phyloP scores from a whole-genome alignment of 305 asterid species.

The Plantago rigida region DNA sequence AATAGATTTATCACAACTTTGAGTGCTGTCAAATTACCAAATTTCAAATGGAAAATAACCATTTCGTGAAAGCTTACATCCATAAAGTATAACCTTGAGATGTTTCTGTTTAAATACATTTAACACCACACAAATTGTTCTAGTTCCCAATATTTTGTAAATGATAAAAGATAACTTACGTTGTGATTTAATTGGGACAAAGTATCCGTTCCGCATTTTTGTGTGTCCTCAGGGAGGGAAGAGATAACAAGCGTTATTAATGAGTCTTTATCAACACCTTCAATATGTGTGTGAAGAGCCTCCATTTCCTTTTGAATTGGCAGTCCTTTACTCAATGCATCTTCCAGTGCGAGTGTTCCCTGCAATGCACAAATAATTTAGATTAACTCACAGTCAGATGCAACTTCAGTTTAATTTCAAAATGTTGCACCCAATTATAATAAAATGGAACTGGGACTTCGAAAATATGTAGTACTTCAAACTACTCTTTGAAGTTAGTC shows the following conservation, averaged over 20 bases:
- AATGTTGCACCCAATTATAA: too few relatives aligned
- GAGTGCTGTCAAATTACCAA: too few relatives aligned
- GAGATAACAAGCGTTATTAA: constrained; percentile 57
- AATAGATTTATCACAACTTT: too few relatives aligned
- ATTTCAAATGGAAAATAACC: too few relatives aligned
- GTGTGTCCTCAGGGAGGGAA: constrained; percentile 80
- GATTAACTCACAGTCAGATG: constrained; percentile 9
- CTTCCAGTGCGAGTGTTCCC: constrained; percentile 87
- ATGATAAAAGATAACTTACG: constrained; percentile 43
- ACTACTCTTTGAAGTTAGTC: too few relatives aligned
- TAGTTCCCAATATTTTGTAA: not conserved
- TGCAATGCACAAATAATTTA: constrained; percentile 30
- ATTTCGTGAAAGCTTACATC: too few relatives aligned
- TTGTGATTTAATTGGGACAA: constrained; percentile 64
- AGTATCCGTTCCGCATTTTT: constrained; percentile 60
- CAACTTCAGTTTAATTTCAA: not conserved
- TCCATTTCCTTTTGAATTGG: constrained; percentile 79
- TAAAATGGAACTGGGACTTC: too few relatives aligned
- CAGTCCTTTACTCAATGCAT: constrained; percentile 73
- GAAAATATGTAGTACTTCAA: too few relatives aligned
- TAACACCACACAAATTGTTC: not conserved
- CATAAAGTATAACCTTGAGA: too few relatives aligned
- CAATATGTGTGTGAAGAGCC: constrained; percentile 50
- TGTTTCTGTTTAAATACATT: too few relatives aligned
- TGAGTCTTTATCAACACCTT: constrained; percentile 64